Conservation (phyloP, 1,284 basidiomycete genomes). For the Chalciporus sp. region DNA sequence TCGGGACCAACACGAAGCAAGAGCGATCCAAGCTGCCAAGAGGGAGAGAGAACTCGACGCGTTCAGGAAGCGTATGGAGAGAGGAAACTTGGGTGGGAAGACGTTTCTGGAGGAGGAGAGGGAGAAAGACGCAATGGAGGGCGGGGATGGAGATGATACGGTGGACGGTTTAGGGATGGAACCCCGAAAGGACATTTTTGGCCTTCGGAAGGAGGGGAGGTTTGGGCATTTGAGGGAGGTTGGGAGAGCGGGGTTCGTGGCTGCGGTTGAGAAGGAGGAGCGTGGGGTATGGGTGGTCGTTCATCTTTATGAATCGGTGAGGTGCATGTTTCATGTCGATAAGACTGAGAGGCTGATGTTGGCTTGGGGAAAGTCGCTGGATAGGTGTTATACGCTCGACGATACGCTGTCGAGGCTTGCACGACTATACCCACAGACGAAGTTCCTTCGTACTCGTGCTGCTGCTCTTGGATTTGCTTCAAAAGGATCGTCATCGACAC, state of each 20-base stretch:
- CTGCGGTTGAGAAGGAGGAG: slow-evolving; percentile 76
- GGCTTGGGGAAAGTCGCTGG: slow-evolving; percentile 55
- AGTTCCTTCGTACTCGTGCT: slow-evolving; percentile 78
- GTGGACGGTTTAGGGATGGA: slow-evolving; percentile 10
- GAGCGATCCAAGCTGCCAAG: slow-evolving; percentile 50
- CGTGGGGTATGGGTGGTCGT: slow-evolving; percentile 75
- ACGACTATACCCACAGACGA: slow-evolving; percentile 67
- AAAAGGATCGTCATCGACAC: slow-evolving; percentile 28
- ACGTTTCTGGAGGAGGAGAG: slow-evolving; percentile 74
- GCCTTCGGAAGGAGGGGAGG: slow-evolving; percentile 49
- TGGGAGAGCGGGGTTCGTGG: slow-evolving; percentile 70
- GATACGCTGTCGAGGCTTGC: slow-evolving; percentile 70
- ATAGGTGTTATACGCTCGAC: slow-evolving; percentile 74
- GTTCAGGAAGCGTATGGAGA: slow-evolving; percentile 60
- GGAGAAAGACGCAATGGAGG: slow-evolving; percentile 47
- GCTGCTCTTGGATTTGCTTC: slow-evolving; percentile 77
- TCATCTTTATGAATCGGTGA: slow-evolving; percentile 81
- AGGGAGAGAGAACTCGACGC: slow-evolving; percentile 51
- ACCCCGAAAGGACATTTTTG: slow-evolving; percentile 43
- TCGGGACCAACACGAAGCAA: slow-evolving; percentile 72
- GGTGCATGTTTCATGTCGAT: slow-evolving; percentile 30
- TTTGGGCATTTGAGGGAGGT: slow-evolving; percentile 86
- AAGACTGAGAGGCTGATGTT: slow-evolving; percentile 2
- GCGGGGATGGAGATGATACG: slow-evolving; percentile 23
- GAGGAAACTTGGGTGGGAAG: slow-evolving; percentile 60